A percentile compares a stretch with the other conserved stretches of the same genome.
Evolutionary conservation across 495 filamentous ascomycete species (phyloP).

Genomic region (Tuber microsphaerosporum): DNA sequence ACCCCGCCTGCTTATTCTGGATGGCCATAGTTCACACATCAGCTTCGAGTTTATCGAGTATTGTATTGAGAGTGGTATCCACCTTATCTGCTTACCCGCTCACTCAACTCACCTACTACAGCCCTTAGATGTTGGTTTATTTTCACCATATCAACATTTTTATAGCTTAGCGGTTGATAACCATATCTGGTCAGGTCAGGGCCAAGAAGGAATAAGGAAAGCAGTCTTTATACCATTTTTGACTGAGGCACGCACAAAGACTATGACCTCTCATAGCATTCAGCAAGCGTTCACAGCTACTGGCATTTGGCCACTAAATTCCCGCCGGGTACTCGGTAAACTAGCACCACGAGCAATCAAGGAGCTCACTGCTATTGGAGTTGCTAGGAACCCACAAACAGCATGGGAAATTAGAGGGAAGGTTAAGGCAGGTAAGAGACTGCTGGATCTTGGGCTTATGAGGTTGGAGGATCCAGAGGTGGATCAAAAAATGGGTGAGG

Average conservation of each 20-base stretch:
- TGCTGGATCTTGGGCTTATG: not conserved
- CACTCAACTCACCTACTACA: too few relatives aligned
- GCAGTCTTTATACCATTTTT: too few relatives aligned
- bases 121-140: too few relatives aligned
- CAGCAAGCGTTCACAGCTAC: not conserved
- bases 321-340: not conserved
- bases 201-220: too few relatives aligned
- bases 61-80: too few relatives aligned
- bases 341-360: not conserved
- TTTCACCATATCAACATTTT: too few relatives aligned
- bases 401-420: not conserved
- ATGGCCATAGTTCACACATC: slow-evolving; percentile 14
- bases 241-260: not conserved
- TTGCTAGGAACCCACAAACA: not conserved
- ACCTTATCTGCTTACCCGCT: too few relatives aligned
- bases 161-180: too few relatives aligned
- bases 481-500: not conserved
- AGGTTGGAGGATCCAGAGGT: not conserved
- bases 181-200: too few relatives aligned
- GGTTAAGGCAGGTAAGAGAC: not conserved
- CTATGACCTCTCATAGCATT: not conserved
- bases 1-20: slow-evolving; percentile 8
- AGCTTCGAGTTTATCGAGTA: too few relatives aligned
- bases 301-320: not conserved
- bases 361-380: too few relatives aligned